Base-by-base conservation (phyloP, 176 grass and related monocot genomes). In the Phyllostachys edulis region DNA sequence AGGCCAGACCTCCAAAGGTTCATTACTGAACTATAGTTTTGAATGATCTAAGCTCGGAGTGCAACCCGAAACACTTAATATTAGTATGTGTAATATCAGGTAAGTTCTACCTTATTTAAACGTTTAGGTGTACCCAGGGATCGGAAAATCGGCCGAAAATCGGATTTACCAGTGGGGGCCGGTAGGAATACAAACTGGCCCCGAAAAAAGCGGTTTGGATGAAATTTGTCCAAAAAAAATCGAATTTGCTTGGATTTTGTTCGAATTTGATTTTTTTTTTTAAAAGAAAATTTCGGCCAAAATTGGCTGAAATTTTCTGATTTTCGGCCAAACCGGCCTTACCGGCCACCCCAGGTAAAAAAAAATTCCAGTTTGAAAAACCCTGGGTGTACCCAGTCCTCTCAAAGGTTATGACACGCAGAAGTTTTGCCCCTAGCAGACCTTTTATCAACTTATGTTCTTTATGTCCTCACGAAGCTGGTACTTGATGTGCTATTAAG, bases 21-120 rank as follows among this genome's bases (percentile, higher is more conserved):
- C 69, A 47, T 47, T 75, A 6, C 14, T 75, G 49, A 9, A 54
- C 49, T 17, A 27, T 47, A 71, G 29, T 55, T 55, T 18, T 50
- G 50, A n/a, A 38, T 38, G 16, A 38, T 51, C 51, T 59, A 54
- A 59, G 21, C 32, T 39, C 29, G 9, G 16, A 36, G 16, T 57
- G 29, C 73, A 69, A n/a, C 56, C 51, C 3, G 15, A 44, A 61
- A 27, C 20, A 63, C 70, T 24, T 56, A 76, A 21, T 76, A 9
- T 77, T 85, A 42, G 11, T 74, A 75, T 76, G 51, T 4, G 40
- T 84, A 27, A 29, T 66, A 72, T 34, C 52, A 67, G 26, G 10
- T 82, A 29, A 65, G 74, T 24, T 66, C 24, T 12, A 54, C 16
- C 4, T 21, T 73, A 13, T 45, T 38, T 18, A 20, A 84, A 54